Evolutionary conservation across 345 rosid genomes (phyloP), one percentile per base, ranked within the genome.

Genomic region (Heritiera fomes): DNA sequence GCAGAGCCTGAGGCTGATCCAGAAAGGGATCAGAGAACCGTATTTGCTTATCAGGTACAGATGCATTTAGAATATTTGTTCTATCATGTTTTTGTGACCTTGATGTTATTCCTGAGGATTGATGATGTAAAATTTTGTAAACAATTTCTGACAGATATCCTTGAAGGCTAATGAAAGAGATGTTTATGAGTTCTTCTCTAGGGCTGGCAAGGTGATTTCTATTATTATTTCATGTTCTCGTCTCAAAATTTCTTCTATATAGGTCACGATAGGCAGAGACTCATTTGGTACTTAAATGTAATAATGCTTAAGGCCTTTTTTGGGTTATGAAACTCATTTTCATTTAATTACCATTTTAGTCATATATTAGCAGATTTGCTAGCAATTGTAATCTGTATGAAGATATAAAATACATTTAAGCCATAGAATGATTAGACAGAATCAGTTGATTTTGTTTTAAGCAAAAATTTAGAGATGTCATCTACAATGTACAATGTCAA

Each of bases 11-110:
- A 92, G 87, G 97, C 85, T 84, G 99, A 96, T 90, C 98, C 99
- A 78, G 99, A 96, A 81, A 89, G 98, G 59, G 99, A 96, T 83
- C 99, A 96, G 89, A 92, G 99, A 85, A 96, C 99, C 47, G 99
- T 96, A 41, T 94, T 96, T 88, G 98, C 97, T 30, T 96, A 94
- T 89, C 99, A 96, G 95, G 99, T 96, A 74, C 1, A 18, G 43
- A 69, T 77, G 40, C 28, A 34, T 62, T 73, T 79, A 13, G 13
- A 56, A 59, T 61, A 52, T 55, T 69, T 41, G 49, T 77, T 76
- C 1, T 61, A 52, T 64, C 34, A 6, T 60, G 40, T 80, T 13
- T 43, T 52, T 53, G 20, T 58, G 52, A 46, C 34, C 52, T 40
- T 76, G 41, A 8, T n/a, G 63, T 80, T 78, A 50, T 34, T 32